These are phyloP conservation scores for Microdochium bolleyi DNA, from an alignment of 2,329 filamentous ascomycete species.

Conservation along the genomic window DNA sequence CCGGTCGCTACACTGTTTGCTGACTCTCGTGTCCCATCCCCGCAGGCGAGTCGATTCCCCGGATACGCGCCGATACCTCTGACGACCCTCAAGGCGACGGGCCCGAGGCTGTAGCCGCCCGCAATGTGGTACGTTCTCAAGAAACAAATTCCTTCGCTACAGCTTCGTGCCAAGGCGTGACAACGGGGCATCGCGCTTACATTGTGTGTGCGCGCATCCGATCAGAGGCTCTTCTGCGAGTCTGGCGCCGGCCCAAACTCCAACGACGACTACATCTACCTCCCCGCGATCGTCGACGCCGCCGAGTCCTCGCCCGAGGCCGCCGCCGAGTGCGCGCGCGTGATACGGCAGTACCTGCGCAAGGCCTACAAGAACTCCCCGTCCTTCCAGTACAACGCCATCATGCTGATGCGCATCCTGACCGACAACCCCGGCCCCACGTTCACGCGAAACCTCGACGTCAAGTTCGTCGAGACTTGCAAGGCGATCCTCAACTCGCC, in stretches of 20 bases:
- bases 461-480: constrained; percentile 69
- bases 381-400: constrained; percentile 84
- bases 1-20: no score
- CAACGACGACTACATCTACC: constrained; percentile 85
- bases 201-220: no score
- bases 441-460: constrained; percentile 86
- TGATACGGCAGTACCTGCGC: constrained; percentile 75
- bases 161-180: constrained; percentile 9
- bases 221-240: constrained; percentile 79
- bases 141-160: constrained; percentile 1
- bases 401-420: constrained; percentile 92
- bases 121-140: constrained; percentile 52
- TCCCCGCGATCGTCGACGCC: constrained; percentile 88
- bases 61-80: constrained; percentile 11
- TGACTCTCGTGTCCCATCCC: constrained; percentile 1
- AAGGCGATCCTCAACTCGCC: constrained; percentile 67
- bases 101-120: constrained; percentile 58
- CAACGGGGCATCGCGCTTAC: no score
- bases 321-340: constrained; percentile 69
- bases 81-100: constrained; percentile 38
- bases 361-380: constrained; percentile 59
- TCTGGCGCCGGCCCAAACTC: constrained; percentile 51
- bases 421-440: constrained; percentile 83
- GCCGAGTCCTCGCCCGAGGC: constrained; percentile 88
- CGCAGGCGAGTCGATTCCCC: constrained; percentile 4